Base-by-base conservation (phyloP, 2,329 filamentous ascomycete genomes). In the Cladosporium sp. region DNA sequence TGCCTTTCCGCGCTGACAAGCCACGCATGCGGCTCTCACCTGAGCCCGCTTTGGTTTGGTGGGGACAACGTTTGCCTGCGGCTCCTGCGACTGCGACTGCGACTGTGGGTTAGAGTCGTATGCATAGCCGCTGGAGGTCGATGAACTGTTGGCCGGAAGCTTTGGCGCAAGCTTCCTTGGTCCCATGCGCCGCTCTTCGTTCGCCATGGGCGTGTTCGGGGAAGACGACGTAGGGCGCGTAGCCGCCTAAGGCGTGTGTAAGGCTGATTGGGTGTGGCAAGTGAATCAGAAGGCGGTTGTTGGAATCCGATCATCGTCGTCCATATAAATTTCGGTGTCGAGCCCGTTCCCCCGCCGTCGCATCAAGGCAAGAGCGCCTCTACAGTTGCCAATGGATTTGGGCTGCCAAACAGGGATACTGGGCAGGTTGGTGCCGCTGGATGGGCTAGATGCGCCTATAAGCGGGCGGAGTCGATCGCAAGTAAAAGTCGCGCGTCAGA, bases 141-240 rank as follows among this genome's bases (percentile, higher is more conserved):
- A 36, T 47, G 52, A 55, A 25, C 12, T 36, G 40, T 25, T 47
- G 17, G 52, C 20, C 32, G 52, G 52, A 47, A 55, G 52, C 52
- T 55, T 55, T 47, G 52, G 52, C n/a, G 52, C 52, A 45, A 55
- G 52, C 52, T 42, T 45, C 34, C 52, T 36, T 22, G 52, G 52
- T 55, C 52, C 52, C 28, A 48, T 20, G 40, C 52, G 52, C 40
- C 40, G 25, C 19, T 55, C 52, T 15, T 55, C 52, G 52, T 55
- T 55, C 40, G 40, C 52, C 52, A 55, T 55, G 36, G 45, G 40
- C 34, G 20, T 34, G 28, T 32, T 20, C 24, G n/a, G 13, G 17
- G 13, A 19, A 20, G 34, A 19, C 19, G 19, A 13, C 34, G 17
- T 32, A 35, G 47, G n/a, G 47, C 47, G 34, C 47, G 28, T 50